Percentiles rank a stretch among this genome's conserved stretches.
Evolutionary conservation across 164 flowering plant species (phyloP).

Genomic region (Piper longum): DNA sequence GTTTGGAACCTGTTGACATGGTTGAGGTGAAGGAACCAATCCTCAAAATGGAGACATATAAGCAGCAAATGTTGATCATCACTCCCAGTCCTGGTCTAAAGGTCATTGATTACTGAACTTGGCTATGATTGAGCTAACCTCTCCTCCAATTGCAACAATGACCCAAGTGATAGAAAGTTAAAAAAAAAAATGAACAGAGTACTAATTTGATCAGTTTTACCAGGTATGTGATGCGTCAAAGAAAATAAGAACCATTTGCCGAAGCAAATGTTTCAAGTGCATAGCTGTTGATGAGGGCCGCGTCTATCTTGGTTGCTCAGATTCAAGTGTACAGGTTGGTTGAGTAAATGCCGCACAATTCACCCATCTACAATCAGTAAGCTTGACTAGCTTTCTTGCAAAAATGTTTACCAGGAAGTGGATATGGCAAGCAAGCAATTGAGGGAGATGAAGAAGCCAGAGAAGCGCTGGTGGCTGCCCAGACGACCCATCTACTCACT

Average conservation of each 20-base stretch:
- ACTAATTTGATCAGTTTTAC: constrained; percentile 1
- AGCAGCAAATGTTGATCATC: constrained; percentile 27
- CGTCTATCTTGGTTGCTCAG: constrained; percentile 52
- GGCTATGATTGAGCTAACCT: background rate
- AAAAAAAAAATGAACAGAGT: background rate
- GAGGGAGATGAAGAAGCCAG: constrained; percentile 50
- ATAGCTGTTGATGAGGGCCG: constrained; percentile 33
- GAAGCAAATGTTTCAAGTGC: constrained; percentile 42
- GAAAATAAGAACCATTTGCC: constrained; percentile 26
- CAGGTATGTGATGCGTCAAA: constrained; percentile 56
- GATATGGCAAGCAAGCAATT: constrained; percentile 23
- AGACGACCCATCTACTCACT: constrained; percentile 44
- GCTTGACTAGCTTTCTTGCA: background rate
- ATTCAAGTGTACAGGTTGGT: constrained; percentile 73
- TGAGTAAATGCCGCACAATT: background rate
- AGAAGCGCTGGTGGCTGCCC: constrained; percentile 45
- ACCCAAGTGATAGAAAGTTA: background rate
- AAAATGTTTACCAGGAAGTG: constrained; percentile 30
- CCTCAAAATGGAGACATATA: constrained; percentile 34
- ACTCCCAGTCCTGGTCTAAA: constrained; percentile 39
- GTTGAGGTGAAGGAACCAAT: constrained; percentile 43
- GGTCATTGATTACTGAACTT: constrained; percentile 16
- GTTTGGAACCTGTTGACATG: constrained; percentile 48
- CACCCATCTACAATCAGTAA: background rate
- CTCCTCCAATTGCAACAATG: background rate